Conservation (phyloP, 2,329 filamentous ascomycete genomes). For the Aureobasidium leucospermi region DNA sequence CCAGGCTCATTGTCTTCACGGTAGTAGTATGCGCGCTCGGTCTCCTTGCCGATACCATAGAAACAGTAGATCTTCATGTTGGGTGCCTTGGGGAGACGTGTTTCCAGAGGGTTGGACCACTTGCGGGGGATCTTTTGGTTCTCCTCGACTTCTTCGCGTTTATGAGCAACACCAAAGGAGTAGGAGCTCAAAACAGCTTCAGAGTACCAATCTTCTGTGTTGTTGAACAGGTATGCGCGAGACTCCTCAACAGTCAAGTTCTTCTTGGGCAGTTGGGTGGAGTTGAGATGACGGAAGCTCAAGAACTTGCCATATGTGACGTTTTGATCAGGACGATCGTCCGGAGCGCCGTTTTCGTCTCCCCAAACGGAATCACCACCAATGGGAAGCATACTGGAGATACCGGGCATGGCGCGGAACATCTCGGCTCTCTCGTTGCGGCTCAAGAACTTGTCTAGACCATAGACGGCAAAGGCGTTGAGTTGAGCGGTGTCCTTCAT, state of each 20-base stretch:
- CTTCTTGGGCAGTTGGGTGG: constrained; percentile 27
- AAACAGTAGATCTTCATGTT: constrained; percentile 95
- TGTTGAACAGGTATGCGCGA: constrained; percentile 68
- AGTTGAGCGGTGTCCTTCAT: constrained; percentile 98
- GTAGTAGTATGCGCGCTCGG: constrained; percentile 90
- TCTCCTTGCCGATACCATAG: constrained; percentile 90
- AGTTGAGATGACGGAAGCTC: constrained; percentile 69
- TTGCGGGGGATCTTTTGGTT: constrained; percentile 51
- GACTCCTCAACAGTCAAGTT: constrained; percentile 80
- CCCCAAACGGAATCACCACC: constrained; percentile 96
- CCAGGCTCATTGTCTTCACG: constrained; percentile 58
- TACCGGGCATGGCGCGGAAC: constrained; percentile 93
- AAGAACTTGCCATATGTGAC: constrained; percentile 73
- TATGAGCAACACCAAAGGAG: constrained; percentile 82
- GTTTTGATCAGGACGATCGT: constrained; percentile 68
- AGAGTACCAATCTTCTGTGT: constrained; percentile 79
- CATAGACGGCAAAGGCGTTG: constrained; percentile 93
- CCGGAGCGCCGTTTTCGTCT: constrained; percentile 76
- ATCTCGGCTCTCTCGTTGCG: constrained; percentile 87
- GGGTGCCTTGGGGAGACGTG: constrained; percentile 76
- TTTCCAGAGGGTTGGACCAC: constrained; percentile 94
- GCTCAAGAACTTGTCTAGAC: constrained; percentile 88
- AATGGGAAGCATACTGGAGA: constrained; percentile 92
- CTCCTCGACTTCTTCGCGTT: constrained; percentile 67
- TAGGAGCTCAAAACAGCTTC: constrained; percentile 67